These are phyloP conservation scores for Candida orba DNA, from an alignment of 805 yeast genomes.

Conservation along the genomic window DNA sequence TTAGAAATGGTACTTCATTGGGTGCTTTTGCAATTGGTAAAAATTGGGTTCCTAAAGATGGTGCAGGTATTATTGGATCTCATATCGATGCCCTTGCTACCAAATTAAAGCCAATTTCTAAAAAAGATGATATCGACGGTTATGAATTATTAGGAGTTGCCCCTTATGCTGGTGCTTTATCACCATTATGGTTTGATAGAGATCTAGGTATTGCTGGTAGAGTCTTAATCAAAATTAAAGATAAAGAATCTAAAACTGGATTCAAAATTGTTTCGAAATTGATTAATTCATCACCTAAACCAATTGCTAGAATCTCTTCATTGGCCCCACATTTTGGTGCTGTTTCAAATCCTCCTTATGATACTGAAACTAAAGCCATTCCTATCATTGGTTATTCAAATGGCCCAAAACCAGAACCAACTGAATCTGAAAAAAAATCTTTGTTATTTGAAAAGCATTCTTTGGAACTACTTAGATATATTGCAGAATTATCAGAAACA, in stretches of 20 bases:
- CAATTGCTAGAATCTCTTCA: slow-evolving; percentile 76
- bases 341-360: slow-evolving; percentile 62
- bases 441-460: slow-evolving; percentile 68
- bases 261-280: slow-evolving; percentile 33
- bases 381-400: slow-evolving; percentile 63
- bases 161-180: slow-evolving; percentile 70
- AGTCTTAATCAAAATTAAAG: slow-evolving; percentile 43
- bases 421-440: slow-evolving; percentile 53
- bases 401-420: slow-evolving; percentile 36
- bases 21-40: slow-evolving; percentile 66
- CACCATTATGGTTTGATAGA: slow-evolving; percentile 71
- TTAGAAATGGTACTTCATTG: slow-evolving; percentile 60
- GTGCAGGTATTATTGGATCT: slow-evolving; percentile 66
- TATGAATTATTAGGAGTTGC: slow-evolving; percentile 77
- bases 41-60: slow-evolving; percentile 55
- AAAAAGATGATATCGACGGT: slow-evolving; percentile 57
- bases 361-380: slow-evolving; percentile 68
- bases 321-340: slow-evolving; percentile 84
- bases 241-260: slow-evolving; percentile 22
- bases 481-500: slow-evolving; percentile 54
- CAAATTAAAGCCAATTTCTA: slow-evolving; percentile 65
- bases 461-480: slow-evolving; percentile 56
- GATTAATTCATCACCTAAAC: slow-evolving; percentile 55
- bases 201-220: slow-evolving; percentile 84
- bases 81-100: slow-evolving; percentile 71